Evolutionary conservation across 2,329 filamentous ascomycete genomes (phyloP), one percentile per base, ranked within the genome.

Genomic region (Verticillium tricorpus): DNA sequence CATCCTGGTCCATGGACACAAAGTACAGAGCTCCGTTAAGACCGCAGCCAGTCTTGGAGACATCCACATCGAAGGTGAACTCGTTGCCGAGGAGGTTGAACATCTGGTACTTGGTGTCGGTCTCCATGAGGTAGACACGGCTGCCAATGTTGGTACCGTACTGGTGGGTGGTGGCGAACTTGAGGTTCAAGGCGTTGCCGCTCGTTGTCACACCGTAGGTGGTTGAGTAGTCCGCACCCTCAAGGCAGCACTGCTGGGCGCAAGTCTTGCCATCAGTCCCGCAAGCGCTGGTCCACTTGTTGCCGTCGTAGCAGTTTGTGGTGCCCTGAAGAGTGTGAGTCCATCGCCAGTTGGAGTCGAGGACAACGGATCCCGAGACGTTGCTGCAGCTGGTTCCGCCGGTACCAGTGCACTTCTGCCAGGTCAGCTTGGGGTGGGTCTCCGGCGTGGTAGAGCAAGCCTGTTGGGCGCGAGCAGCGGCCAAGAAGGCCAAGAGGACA

Each of bases 1-100:
- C 85, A 66, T 87, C 84, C 19, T 76, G 74, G 45, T 85, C 83
- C 85, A 87, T 87, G 22, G 57, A 58, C 56, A 85, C 81, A 61
- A 87, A 84, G 77, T 91, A 91, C 56, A 91, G 77, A 56, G 89
- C 89, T 60, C 88, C 89, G 74, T 92, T 91, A 63, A 91, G 76
- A 63, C 89, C 89, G 69, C 89, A 92, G 63, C 84, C 83, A 22
- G 90, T 78, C 67, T 83, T 82, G 50, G 87, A 89, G 55, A 89
- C 84, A 71, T 91, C 89, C 31, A 90, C 88, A 61, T 90, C 88
- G 64, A 91, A 90, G 60, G 86, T 88, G 76, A 91, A 87, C 74
- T 91, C 89, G 70, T 88, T 82, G 74, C 85, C 86, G 60, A 86
- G 78, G 63, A 90, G 78, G 64, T 85, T 80, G 76, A 90, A 87